A percentile compares a stretch with the other conserved stretches of the same genome.
phyloP scores from a whole-genome alignment of 805 yeast genomes.

The Candida chauliodis region DNA sequence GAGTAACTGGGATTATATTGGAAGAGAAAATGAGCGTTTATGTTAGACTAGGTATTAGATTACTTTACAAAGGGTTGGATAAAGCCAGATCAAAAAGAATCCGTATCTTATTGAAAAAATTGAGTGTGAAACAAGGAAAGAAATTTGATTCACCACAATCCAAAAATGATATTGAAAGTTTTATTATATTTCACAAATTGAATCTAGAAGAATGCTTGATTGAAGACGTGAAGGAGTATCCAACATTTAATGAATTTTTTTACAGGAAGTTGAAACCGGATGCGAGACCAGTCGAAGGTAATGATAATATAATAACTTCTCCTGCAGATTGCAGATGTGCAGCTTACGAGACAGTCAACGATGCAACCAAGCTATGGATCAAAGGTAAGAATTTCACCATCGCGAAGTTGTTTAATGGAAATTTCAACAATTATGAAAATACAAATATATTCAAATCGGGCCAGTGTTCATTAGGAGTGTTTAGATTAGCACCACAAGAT shows the following conservation, averaged over 20 bases:
- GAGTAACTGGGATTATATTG: slow-evolving; percentile 80
- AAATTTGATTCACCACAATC: slow-evolving; percentile 77
- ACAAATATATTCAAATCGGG: slow-evolving; percentile 29
- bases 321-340: slow-evolving; percentile 89
- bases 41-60: slow-evolving; percentile 81
- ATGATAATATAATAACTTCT: slow-evolving; percentile 54
- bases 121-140: slow-evolving; percentile 77
- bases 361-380: slow-evolving; percentile 81
- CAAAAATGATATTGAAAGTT: slow-evolving; percentile 63
- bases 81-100: slow-evolving; percentile 58
- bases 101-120: slow-evolving; percentile 54
- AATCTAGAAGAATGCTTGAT: slow-evolving; percentile 66
- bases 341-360: slow-evolving; percentile 53
- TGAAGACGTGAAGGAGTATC: slow-evolving; percentile 45
- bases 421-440: slow-evolving; percentile 40
- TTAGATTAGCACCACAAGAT: slow-evolving; percentile 94
- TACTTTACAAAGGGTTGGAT: slow-evolving; percentile 73
- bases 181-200: slow-evolving; percentile 78
- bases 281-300: slow-evolving; percentile 67
- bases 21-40: slow-evolving; percentile 92
- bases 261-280: slow-evolving; percentile 71
- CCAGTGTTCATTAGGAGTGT: slow-evolving; percentile 67
- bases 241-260: slow-evolving; percentile 85
- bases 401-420: slow-evolving; percentile 52
- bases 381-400: slow-evolving; percentile 78